Evolutionary conservation across 495 filamentous ascomycete genomes (phyloP).

Genomic region (Tuber aestivum): DNA sequence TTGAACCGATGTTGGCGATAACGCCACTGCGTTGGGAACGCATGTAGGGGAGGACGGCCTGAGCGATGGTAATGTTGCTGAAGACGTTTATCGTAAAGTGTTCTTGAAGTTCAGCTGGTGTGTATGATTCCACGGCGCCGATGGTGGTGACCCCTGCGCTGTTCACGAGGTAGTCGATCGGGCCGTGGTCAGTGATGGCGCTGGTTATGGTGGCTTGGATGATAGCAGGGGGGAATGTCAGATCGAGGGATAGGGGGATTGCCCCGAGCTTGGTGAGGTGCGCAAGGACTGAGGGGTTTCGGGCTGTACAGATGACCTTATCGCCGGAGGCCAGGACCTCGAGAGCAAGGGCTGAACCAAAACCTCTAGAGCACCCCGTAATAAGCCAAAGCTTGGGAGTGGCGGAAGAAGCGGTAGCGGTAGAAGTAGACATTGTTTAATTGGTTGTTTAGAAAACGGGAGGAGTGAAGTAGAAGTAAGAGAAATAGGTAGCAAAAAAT

Average conservation of each 20-base stretch:
- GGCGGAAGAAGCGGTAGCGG: not conserved
- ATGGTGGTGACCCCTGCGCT: not conserved
- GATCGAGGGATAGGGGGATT: conserved; percentile 46
- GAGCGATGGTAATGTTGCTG: conserved; percentile 13
- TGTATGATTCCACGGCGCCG: not conserved
- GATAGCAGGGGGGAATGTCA: not conserved
- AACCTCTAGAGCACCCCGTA: conserved; percentile 50
- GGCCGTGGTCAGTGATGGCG: not conserved
- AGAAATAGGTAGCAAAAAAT: too few relatives aligned
- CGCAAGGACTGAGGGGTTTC: conserved; percentile 46
- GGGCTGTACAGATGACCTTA: conserved; percentile 54
- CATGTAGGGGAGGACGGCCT: conserved; percentile 50
- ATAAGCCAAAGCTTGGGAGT: conserved; percentile 49
- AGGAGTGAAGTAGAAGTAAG: not conserved
- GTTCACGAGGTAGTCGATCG: not conserved
- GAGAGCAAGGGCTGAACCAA: conserved; percentile 47
- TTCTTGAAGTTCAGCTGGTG: not conserved
- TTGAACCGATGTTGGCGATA: conserved; percentile 51
- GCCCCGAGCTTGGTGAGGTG: conserved; percentile 48
- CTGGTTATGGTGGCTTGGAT: not conserved
- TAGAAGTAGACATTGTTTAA: not conserved
- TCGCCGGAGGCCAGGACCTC: conserved; percentile 50
- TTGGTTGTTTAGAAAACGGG: not conserved
- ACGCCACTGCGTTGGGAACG: conserved; percentile 46
- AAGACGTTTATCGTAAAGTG: conserved; percentile 1